Base-by-base conservation (phyloP, 352 stramenopile genomes). In the Sclerospora graminicola region DNA sequence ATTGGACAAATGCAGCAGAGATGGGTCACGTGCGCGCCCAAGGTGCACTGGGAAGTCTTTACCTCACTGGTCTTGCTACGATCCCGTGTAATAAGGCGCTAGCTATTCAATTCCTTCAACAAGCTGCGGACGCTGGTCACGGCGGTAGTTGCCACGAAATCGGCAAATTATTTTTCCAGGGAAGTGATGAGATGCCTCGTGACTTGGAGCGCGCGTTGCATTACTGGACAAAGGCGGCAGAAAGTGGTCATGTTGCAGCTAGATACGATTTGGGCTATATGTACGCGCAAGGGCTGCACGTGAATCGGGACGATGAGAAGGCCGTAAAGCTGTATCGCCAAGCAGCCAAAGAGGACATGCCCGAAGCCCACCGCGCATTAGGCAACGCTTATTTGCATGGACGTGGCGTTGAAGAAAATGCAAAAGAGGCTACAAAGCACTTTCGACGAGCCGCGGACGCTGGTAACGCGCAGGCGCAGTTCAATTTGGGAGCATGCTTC, bases 401-500 rank as follows among this genome's bases (percentile, higher is more conserved):
- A 1, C 51, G 48, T 5, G 66, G 71, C 14, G 48, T 60, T 2
- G 38, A 49, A 0, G 26, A 54, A 11, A 52, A 74, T 45, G 51
- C 51, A 0, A 36, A 57, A 27, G 57, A 65, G 14, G 79, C 76
- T 1, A 63, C 67, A 5, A 38, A 41, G n/a, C 65, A 82, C 49
- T 84, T 89, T 38, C 68, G 63, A 10, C 59, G 54, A 2, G 80
- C 80, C 8, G 80, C 80, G 7, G 72, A 84, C 23, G 63, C 64
- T 27, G 75, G 80, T 13, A 57, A 82, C 27, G 56, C 67, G 7
- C 41, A 54, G 18, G 78, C 80, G 16, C 76, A 88, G 50, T 92
- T 92, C 51, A 74, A 89, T 48, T 35, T 92, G 0, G 80, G 75
- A n/a, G 77, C 75, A 23, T 89, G 77, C 50, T 87, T 74, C 41